These are phyloP conservation scores for Samsoniella hepiali DNA, from an alignment of 2,329 filamentous ascomycete species.

Conservation along the genomic window DNA sequence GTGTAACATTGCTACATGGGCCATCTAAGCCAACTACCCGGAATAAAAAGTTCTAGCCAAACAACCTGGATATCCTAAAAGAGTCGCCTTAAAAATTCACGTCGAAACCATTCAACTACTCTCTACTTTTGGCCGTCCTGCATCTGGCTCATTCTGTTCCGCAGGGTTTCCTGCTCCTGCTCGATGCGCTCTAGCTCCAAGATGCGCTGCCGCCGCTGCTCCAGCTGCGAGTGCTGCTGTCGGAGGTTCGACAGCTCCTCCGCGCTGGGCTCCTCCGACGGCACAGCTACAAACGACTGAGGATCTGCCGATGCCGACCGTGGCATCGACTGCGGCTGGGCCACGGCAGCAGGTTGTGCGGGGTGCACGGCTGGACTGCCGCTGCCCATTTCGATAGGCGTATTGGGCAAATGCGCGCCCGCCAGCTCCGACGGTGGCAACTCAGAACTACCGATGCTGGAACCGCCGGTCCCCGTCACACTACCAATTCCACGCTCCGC, in stretches of 20 bases:
- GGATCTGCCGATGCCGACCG: background rate
- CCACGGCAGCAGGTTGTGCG: background rate
- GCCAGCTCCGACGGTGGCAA: background rate
- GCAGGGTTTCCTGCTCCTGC: background rate
- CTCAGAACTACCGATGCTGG: background rate
- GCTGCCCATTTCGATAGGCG: background rate
- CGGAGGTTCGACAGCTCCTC: background rate
- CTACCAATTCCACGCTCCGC: background rate
- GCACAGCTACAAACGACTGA: background rate
- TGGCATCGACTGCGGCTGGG: background rate
- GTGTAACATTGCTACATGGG: too few species aligned
- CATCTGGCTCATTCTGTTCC: background rate
- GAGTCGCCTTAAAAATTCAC: too few species aligned
- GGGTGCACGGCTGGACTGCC: background rate
- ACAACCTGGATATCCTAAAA: too few species aligned
- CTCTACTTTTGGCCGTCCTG: background rate
- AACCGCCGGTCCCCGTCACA: background rate
- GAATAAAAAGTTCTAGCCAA: too few species aligned
- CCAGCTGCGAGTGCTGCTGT: slow-evolving; percentile 1
- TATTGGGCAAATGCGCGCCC: background rate
- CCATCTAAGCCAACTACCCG: too few species aligned
- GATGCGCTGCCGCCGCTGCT: background rate
- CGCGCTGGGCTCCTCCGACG: background rate
- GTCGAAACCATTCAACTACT: too few species aligned
- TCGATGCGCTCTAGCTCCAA: slow-evolving; percentile 1